A percentile compares a stretch with the other conserved stretches of the same genome.
Evolutionary conservation across 2,329 filamentous ascomycete genomes (phyloP).

Genomic region (Apiospora hydei): DNA sequence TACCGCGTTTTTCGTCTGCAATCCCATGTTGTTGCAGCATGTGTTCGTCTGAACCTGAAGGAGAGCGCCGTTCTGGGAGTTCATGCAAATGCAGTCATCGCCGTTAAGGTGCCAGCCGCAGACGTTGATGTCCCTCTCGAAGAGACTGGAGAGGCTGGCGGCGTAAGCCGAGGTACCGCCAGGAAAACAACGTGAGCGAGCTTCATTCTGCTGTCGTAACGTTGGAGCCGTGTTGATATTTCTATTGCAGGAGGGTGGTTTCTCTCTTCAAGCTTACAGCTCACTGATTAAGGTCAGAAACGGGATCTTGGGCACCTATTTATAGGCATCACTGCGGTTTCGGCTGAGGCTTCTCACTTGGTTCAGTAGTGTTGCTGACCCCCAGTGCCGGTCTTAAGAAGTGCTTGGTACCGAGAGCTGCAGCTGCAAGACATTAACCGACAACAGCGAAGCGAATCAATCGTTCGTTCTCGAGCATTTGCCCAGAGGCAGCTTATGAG

Average conservation of each 20-base stretch:
- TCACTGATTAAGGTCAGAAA: rapidly evolving
- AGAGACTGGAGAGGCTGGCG: not conserved
- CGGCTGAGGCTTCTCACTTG: not conserved
- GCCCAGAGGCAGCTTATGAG: not conserved
- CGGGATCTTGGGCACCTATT: not conserved
- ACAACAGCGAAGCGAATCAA: not conserved
- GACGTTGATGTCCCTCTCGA: conserved; percentile 8
- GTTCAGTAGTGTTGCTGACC: not conserved
- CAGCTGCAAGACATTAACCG: conserved; percentile 1
- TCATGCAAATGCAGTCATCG: conserved; percentile 16
- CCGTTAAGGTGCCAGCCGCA: conserved; percentile 16
- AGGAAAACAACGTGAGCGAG: not conserved
- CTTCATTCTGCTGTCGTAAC: not conserved
- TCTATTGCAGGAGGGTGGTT: not conserved
- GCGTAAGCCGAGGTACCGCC: not conserved
- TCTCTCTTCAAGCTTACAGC: no score
- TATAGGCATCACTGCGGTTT: not conserved
- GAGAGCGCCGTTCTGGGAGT: conserved; percentile 1
- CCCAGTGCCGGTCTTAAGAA: not conserved
- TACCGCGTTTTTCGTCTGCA: not conserved
- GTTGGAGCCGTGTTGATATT: not conserved
- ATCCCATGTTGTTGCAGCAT: conserved; percentile 12
- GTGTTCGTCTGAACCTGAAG: not conserved
- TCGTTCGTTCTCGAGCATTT: not conserved
- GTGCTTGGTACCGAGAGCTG: not conserved